phyloP scores from a whole-genome alignment of 1,284 basidiomycete species.

The Naganishia liquefaciens region DNA sequence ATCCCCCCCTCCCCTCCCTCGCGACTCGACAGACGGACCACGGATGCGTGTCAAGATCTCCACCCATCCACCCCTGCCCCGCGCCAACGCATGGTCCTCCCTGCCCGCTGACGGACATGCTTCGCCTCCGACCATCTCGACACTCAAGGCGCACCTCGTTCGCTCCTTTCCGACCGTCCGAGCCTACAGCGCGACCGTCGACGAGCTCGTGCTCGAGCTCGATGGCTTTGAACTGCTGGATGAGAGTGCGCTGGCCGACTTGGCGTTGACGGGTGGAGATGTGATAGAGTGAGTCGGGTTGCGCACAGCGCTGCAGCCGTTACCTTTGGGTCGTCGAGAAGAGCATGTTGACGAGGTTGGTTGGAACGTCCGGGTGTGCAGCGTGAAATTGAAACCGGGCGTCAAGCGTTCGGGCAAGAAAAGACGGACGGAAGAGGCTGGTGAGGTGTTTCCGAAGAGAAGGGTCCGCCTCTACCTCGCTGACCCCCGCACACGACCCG shows the following conservation, averaged over 20 bases:
- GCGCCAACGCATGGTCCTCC: conserved; percentile 27
- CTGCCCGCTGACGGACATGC: background rate
- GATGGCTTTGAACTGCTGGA: conserved; percentile 53
- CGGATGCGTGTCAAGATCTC: conserved; percentile 31
- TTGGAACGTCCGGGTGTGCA: background rate
- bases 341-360: background rate
- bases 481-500: too few relatives aligned
- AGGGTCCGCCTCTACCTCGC: too few relatives aligned
- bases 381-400: conserved; percentile 21
- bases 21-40: too few relatives aligned
- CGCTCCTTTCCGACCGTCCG: conserved; percentile 6
- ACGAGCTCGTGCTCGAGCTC: conserved; percentile 42
- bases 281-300: conserved; percentile 46
- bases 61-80: conserved; percentile 27
- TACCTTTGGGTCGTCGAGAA: background rate
- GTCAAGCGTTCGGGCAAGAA: conserved; percentile 20
- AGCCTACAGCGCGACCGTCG: conserved; percentile 4
- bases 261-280: conserved; percentile 42
- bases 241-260: conserved; percentile 41
- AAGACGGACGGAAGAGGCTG: conserved; percentile 1
- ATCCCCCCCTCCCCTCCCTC: too few relatives aligned
- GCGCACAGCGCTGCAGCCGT: too few relatives aligned
- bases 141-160: conserved; percentile 7
- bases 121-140: background rate
- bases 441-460: background rate